Conservation (phyloP, 2,329 filamentous ascomycete species). For the Leptographium flavum region DNA sequence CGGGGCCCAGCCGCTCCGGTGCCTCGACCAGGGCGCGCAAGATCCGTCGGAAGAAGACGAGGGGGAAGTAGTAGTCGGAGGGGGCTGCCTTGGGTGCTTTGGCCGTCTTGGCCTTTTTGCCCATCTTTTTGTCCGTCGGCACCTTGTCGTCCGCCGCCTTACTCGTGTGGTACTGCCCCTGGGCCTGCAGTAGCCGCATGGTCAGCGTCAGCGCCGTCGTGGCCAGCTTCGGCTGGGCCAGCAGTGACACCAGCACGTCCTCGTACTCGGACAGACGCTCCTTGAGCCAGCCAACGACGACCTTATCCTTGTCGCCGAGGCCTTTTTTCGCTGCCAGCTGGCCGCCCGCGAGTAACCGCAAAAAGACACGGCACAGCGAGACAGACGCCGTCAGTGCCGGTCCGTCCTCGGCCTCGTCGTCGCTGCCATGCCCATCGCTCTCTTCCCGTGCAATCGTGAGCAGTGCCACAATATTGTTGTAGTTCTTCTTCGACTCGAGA, state of each 20-base stretch:
- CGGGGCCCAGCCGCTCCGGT: slow-evolving; percentile 19
- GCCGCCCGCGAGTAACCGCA: slow-evolving; percentile 63
- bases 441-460: slow-evolving; percentile 43
- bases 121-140: background rate
- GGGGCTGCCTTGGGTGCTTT: background rate
- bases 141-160: background rate
- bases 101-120: background rate
- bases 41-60: slow-evolving; percentile 49
- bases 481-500: slow-evolving; percentile 72
- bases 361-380: slow-evolving; percentile 74
- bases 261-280: slow-evolving; percentile 62
- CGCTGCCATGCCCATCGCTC: slow-evolving; percentile 13
- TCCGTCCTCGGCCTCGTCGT: background rate
- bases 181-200: slow-evolving; percentile 75
- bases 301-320: slow-evolving; percentile 56
- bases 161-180: slow-evolving; percentile 45
- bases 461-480: slow-evolving; percentile 75
- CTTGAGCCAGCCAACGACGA: slow-evolving; percentile 67
- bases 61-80: slow-evolving; percentile 47
- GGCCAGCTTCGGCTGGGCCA: slow-evolving; percentile 48
- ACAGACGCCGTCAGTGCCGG: slow-evolving; percentile 55
- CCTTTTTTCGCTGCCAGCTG: slow-evolving; percentile 51
- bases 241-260: slow-evolving; percentile 41
- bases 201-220: slow-evolving; percentile 60
- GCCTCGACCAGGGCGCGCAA: slow-evolving; percentile 40